Base-by-base conservation (phyloP, 2,329 filamentous ascomycete species). In the Hawksworthiomyces lignivorus region DNA sequence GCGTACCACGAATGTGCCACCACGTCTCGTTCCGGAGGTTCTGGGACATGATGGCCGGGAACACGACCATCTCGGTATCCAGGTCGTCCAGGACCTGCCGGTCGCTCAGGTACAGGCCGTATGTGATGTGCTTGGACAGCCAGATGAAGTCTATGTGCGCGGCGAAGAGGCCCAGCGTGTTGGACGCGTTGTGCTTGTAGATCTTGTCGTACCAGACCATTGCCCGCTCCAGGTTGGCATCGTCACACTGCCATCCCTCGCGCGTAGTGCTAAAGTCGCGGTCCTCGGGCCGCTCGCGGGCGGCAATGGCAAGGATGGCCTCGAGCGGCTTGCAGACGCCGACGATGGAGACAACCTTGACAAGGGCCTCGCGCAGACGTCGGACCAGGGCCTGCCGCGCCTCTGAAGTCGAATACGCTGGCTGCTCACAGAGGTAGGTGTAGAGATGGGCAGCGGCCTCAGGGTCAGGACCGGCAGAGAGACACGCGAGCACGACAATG, bases 321-420 rank as follows among this genome's bases (percentile, higher is more conserved):
- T 80, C 76, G 5, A 82, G 57, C 7, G 77, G 75, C 52, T 79
- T 81, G 56, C 74, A 78, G 1, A 82, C 74, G 1, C 79, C 79
- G 14, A 79, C 66, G 3, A 82, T 62, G 11, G 64, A 62, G 10
- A 77, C 64, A n/a, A 67, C 59, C 57, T 82, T 81, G 44, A 83
- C 56, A 11, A 82, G 61, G 0, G 68, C 69, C 56, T 82, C 79
- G 32, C 78, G 68, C 3, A 78, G 51, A 3, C 72, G 60, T 3
- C 68, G 65, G 41, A 77, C 60, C 7, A 78, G 60, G 0, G 54
- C 55, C 50, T 75, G 59, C 10, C 74, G 65, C 12, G 67, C 56
- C 1, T 58, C 60, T 0, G 68, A 47, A 1, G 64, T 68, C 1
- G 59, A 50, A 50, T 65, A 70, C 30, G 65, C 56, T 0, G 72